Conservation (phyloP, 2,329 filamentous ascomycete genomes). For the Periglandula ipomoeae region DNA sequence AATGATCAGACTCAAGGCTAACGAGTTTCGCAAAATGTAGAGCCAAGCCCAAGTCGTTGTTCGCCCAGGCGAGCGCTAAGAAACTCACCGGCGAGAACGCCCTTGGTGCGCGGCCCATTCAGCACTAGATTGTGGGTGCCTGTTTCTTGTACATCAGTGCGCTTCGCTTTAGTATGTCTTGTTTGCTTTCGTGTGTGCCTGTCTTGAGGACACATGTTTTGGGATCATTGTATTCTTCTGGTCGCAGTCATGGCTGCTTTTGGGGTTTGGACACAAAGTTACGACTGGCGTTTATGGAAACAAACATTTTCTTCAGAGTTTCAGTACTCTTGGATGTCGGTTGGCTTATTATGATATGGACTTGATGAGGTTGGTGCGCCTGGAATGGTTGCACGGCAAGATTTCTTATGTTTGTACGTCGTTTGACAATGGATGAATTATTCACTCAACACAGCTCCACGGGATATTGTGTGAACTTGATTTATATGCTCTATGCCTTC, state of each 20-base stretch:
- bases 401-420: not conserved
- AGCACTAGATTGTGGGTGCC: slow-evolving; percentile 13
- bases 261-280: too few species aligned
- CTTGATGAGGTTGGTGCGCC: not conserved
- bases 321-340: not conserved
- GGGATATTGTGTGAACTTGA: too few species aligned
- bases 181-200: not conserved
- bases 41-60: slow-evolving; percentile 59
- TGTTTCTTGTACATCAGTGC: not conserved
- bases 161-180: slow-evolving; percentile 7
- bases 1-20: too few species aligned
- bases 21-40: too few species aligned
- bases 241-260: too few species aligned
- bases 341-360: not conserved
- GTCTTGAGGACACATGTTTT: too few species aligned
- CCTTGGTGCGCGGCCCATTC: slow-evolving; percentile 26
- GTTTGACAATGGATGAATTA: not conserved
- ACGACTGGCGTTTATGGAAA: not conserved
- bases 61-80: slow-evolving; percentile 57
- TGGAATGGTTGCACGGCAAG: not conserved
- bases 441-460: too few species aligned
- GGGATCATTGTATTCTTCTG: too few species aligned
- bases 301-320: not conserved
- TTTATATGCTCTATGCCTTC: slow-evolving; percentile 47
- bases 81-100: slow-evolving; percentile 43